Evolutionary conservation across 2,329 filamentous ascomycete genomes (phyloP).

Genomic region (Sporothrix protearum): DNA sequence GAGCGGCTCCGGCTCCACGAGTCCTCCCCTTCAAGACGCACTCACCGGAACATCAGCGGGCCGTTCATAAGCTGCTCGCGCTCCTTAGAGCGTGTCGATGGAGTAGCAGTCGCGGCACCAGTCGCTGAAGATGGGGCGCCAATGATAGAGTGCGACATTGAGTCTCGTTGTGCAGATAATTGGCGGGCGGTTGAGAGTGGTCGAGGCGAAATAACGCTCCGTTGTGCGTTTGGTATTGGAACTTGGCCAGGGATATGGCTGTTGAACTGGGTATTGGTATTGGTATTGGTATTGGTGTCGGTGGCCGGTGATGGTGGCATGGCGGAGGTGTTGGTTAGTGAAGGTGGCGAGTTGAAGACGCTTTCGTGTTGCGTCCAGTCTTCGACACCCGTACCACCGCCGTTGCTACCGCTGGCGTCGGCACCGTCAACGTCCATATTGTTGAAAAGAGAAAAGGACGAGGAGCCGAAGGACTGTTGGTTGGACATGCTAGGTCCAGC

Average conservation of each 20-base stretch:
- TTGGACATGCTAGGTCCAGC: not conserved
- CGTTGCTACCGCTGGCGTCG: not conserved
- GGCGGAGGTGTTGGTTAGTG: not conserved
- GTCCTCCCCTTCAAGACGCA: too few relatives aligned
- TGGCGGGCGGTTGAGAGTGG: not conserved
- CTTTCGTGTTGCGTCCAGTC: constrained; percentile 21
- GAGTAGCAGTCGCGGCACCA: not conserved
- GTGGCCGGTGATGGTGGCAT: not conserved
- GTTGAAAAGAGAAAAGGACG: not conserved
- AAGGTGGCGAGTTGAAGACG: not conserved
- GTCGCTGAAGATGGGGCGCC: not conserved
- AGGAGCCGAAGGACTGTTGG: not conserved
- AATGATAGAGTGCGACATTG: not conserved
- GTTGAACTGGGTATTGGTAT: not conserved
- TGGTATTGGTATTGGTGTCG: not conserved
- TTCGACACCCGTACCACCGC: not conserved
- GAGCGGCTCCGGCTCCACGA: not conserved
- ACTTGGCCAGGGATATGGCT: not conserved
- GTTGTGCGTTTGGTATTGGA: not conserved
- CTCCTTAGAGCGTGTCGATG: constrained; percentile 17
- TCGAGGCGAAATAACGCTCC: not conserved
- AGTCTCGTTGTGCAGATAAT: not conserved
- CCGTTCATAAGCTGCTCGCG: constrained; percentile 19
- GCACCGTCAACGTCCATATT: constrained; percentile 24
- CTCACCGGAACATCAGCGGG: constrained; percentile 26